These are phyloP conservation scores for Fusarium hostae DNA, from an alignment of 2,329 filamentous ascomycete species.

Conservation along the genomic window DNA sequence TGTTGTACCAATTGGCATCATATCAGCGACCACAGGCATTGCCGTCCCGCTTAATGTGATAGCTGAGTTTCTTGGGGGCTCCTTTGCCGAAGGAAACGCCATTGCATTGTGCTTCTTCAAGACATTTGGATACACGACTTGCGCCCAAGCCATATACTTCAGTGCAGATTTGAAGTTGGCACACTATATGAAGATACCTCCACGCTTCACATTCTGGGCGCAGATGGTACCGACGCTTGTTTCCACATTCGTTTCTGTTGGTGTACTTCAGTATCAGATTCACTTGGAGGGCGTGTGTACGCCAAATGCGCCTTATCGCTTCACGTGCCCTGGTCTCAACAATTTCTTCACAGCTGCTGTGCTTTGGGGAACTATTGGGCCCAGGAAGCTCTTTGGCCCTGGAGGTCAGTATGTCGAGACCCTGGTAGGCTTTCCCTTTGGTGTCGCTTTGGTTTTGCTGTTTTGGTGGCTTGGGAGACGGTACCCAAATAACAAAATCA, in stretches of 20 bases:
- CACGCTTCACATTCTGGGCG: conserved; percentile 50
- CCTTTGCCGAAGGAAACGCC: conserved; percentile 55
- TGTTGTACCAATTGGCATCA: conserved; percentile 57
- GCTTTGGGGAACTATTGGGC: conserved; percentile 55
- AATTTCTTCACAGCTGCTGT: conserved; percentile 55
- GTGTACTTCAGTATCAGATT: conserved; percentile 52
- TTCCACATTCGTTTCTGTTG: conserved; percentile 50
- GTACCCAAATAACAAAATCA: conserved; percentile 46
- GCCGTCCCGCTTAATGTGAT: conserved; percentile 57
- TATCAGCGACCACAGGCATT: conserved; percentile 56
- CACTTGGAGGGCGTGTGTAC: conserved; percentile 53
- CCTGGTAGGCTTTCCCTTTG: conserved; percentile 54
- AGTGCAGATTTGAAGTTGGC: conserved; percentile 51
- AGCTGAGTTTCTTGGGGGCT: conserved; percentile 60
- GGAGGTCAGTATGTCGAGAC: conserved; percentile 51
- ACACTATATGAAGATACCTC: conserved; percentile 59
- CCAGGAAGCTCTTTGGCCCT: conserved; percentile 51
- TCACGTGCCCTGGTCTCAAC: conserved; percentile 53
- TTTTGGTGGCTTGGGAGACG: conserved; percentile 52
- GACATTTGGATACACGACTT: conserved; percentile 52
- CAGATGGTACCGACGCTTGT: conserved; percentile 51
- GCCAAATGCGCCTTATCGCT: conserved; percentile 48
- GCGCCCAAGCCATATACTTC: conserved; percentile 51
- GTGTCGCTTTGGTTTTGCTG: conserved; percentile 50
- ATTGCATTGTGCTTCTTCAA: conserved; percentile 62